A percentile compares a stretch with the other conserved stretches of the same genome.
These are phyloP conservation scores for Beauveria pseudobassiana DNA, from an alignment of 2,329 filamentous ascomycete species.

Conservation along the genomic window DNA sequence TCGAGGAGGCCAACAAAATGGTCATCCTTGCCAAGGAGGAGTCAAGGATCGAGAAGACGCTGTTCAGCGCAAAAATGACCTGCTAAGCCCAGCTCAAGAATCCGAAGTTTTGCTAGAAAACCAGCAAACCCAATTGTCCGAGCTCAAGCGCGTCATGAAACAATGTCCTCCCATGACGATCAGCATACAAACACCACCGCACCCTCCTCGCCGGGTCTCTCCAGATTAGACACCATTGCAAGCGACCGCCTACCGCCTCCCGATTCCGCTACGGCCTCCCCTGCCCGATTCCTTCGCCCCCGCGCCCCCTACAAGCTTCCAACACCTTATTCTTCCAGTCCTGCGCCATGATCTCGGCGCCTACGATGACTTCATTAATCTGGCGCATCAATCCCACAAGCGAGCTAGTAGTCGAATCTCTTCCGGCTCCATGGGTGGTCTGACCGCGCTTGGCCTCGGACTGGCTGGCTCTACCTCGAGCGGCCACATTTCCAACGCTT, in stretches of 20 bases:
- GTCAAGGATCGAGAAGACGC: constrained; percentile 73
- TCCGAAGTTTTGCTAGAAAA: constrained; percentile 79
- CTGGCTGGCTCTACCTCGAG: constrained; percentile 40
- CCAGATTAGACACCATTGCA: constrained; percentile 56
- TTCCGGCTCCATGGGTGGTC: constrained; percentile 58
- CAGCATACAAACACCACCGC: constrained; percentile 65
- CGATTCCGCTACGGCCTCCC: constrained; percentile 27
- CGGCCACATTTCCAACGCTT: constrained; percentile 48
- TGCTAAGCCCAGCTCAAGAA: constrained; percentile 79
- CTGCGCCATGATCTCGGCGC: constrained; percentile 73
- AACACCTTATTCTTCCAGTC: constrained; percentile 74
- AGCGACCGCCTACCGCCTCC: constrained; percentile 27
- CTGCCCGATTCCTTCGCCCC: constrained; percentile 40
- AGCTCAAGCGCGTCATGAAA: constrained; percentile 89
- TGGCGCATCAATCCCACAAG: constrained; percentile 62
- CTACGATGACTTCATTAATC: constrained; percentile 77
- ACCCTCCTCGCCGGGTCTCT: constrained; percentile 73
- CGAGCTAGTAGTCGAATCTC: constrained; percentile 57
- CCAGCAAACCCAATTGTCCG: constrained; percentile 85
- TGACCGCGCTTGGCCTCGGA: constrained; percentile 35
- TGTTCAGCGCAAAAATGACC: constrained; percentile 77
- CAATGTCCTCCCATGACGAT: constrained; percentile 67
- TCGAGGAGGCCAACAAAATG: constrained; percentile 98
- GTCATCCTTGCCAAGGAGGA: constrained; percentile 83
- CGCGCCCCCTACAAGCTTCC: constrained; percentile 62